Conservation (phyloP, 2,329 filamentous ascomycete genomes). For the Ascochyta koolunga region DNA sequence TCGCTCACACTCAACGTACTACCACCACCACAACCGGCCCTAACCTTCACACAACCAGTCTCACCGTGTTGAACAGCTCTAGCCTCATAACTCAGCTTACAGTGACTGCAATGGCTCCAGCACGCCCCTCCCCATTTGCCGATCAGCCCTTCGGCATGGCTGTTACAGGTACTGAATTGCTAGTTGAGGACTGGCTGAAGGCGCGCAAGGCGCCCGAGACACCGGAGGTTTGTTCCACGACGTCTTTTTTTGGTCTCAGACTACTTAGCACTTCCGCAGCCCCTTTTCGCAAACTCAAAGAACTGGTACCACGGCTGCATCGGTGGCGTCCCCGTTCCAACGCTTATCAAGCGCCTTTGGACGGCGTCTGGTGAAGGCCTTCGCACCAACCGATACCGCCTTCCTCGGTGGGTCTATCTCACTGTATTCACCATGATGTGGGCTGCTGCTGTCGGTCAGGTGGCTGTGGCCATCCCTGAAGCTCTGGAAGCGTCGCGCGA, state of each 20-base stretch:
- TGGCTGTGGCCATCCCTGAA: conserved; percentile 2
- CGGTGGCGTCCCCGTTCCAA: conserved; percentile 4
- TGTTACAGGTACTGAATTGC: not conserved
- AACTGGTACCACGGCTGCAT: conserved; percentile 8
- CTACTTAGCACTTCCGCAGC: not conserved
- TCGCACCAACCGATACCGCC: conserved; percentile 11
- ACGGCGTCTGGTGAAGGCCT: conserved; percentile 3
- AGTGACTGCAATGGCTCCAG: not conserved
- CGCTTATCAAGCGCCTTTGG: not conserved
- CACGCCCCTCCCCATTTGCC: conserved; percentile 4
- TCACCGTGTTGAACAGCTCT: not conserved
- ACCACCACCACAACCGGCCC: not conserved
- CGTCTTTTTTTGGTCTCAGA: not conserved
- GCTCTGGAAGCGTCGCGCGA: conserved; percentile 1
- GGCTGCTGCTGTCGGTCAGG: not conserved
- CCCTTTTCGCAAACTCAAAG: not conserved
- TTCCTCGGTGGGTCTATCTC: conserved; percentile 1
- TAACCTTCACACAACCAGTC: not conserved
- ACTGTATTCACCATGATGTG: conserved; percentile 1
- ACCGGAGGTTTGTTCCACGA: not conserved
- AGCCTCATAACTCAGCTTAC: not conserved
- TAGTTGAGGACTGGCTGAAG: conserved; percentile 11
- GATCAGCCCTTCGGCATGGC: not conserved
- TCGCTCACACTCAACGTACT: not conserved
- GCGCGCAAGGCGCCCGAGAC: not conserved